A percentile compares a stretch with the other conserved stretches of the same genome.
These are phyloP conservation scores for Cryptococcus maquisensis DNA, from an alignment of 1,284 basidiomycete species.

Conservation along the genomic window DNA sequence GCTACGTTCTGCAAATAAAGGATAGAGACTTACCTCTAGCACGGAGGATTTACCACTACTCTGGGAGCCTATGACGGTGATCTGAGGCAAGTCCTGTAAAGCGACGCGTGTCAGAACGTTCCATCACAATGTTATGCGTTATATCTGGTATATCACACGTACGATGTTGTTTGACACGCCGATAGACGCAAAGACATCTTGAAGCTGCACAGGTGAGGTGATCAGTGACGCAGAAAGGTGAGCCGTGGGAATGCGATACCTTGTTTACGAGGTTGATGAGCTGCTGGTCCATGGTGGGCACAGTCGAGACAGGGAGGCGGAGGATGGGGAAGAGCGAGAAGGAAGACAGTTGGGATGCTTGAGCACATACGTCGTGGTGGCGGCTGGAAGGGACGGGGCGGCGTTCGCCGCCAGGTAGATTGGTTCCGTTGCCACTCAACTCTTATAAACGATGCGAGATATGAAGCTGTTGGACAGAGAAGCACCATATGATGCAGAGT, in stretches of 20 bases:
- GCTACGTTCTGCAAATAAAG: neutral
- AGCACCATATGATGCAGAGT: too few species aligned
- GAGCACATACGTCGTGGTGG: too few species aligned
- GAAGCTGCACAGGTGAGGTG: constrained; percentile 40
- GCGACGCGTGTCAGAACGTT: neutral
- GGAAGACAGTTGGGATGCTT: too few species aligned
- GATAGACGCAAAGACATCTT: constrained; percentile 55
- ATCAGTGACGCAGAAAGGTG: too few species aligned
- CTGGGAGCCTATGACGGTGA: constrained; percentile 56
- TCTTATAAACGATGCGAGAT: too few species aligned
- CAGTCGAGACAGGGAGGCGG: too few species aligned
- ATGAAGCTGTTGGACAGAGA: too few species aligned
- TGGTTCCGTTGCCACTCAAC: too few species aligned
- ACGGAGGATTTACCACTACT: constrained; percentile 56
- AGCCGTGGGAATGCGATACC: constrained; percentile 23
- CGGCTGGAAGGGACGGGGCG: too few species aligned
- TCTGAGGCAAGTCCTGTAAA: constrained; percentile 55
- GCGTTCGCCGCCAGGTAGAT: too few species aligned
- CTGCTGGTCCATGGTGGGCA: constrained; percentile 46
- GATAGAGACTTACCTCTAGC: constrained; percentile 46
- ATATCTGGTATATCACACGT: constrained; percentile 13
- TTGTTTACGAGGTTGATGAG: constrained; percentile 51
- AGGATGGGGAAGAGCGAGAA: too few species aligned
- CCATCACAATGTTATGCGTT: too few species aligned
- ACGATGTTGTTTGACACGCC: constrained; percentile 51